Evolutionary conservation across 257 asterid species (phyloP).

Genomic region (Anisodus acutangulus): DNA sequence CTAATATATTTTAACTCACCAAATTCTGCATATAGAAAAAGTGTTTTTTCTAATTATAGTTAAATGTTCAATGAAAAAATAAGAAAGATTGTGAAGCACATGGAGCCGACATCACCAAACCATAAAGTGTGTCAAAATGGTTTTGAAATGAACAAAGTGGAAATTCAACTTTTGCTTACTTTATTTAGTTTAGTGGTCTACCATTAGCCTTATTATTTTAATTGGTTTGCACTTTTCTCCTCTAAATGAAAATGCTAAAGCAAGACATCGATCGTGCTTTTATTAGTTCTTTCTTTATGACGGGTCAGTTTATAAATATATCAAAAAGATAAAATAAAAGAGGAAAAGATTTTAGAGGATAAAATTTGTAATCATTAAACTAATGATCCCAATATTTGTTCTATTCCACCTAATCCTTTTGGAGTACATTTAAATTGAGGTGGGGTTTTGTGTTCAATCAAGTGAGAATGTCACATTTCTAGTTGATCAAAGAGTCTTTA

Average conservation of each 20-base stretch:
- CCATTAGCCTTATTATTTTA: not conserved
- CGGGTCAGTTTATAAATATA: not conserved
- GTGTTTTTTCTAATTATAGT: too few relatives aligned
- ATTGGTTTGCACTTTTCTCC: not conserved
- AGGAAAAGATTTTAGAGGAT: not conserved
- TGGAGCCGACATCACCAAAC: not conserved
- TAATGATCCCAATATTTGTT: not conserved
- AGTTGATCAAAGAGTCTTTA: not conserved
- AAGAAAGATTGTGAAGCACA: too few relatives aligned
- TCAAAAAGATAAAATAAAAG: not conserved
- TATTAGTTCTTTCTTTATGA: not conserved
- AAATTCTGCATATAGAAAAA: too few relatives aligned
- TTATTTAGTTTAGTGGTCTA: slow-evolving; percentile 12
- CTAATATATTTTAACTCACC: too few relatives aligned
- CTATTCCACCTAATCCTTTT: not conserved
- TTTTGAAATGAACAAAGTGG: slow-evolving; percentile 2
- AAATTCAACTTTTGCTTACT: slow-evolving; percentile 10
- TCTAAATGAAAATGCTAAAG: not conserved
- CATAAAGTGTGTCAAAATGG: not conserved
- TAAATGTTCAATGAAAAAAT: too few relatives aligned
- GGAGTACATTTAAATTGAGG: not conserved
- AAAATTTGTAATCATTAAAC: not conserved
- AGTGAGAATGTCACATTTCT: not conserved
- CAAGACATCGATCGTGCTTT: not conserved
- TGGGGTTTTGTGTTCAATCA: not conserved